Conservation (phyloP, 2,329 filamentous ascomycete species). For the Fusarium circinatum region DNA sequence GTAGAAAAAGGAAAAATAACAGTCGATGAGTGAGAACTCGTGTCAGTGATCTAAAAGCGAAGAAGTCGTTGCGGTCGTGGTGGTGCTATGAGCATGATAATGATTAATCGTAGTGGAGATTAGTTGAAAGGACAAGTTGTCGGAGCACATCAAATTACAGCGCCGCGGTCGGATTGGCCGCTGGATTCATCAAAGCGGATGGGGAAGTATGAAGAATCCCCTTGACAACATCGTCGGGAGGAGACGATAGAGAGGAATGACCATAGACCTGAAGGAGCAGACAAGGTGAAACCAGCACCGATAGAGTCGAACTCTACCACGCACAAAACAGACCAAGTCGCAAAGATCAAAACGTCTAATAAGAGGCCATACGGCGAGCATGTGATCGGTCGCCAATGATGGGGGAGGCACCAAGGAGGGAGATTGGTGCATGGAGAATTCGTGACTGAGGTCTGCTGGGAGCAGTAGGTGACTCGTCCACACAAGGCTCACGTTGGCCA, state of each 20-base stretch:
- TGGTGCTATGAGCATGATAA: conserved; percentile 41
- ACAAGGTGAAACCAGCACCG: conserved; percentile 44
- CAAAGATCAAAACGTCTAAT: conserved; percentile 54
- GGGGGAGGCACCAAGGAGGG: conserved; percentile 59
- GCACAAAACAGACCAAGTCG: conserved; percentile 44
- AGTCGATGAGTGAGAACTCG: conserved; percentile 39
- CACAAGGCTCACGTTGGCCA: conserved; percentile 72
- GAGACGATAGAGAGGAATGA: conserved; percentile 21
- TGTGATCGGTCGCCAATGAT: conserved; percentile 62
- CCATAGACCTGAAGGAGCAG: conserved; percentile 36
- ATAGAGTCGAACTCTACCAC: conserved; percentile 36
- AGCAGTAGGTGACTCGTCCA: conserved; percentile 70
- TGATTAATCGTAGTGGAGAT: conserved; percentile 34
- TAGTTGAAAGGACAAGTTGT: conserved; percentile 22
- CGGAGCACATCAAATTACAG: conserved; percentile 11
- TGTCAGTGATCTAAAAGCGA: conserved; percentile 43
- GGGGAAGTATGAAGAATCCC: conserved; percentile 15
- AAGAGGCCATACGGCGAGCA: conserved; percentile 72
- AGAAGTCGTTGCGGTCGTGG: conserved; percentile 45
- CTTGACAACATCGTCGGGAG: conserved; percentile 27
- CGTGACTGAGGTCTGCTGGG: conserved; percentile 56
- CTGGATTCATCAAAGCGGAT: conserved; percentile 21
- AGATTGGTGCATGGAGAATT: conserved; percentile 48
- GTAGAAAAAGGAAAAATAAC: conserved; percentile 31
- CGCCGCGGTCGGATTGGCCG: conserved; percentile 20